Base-by-base conservation (phyloP, 140 eudicot species). In the Ambrosia hybrid region DNA sequence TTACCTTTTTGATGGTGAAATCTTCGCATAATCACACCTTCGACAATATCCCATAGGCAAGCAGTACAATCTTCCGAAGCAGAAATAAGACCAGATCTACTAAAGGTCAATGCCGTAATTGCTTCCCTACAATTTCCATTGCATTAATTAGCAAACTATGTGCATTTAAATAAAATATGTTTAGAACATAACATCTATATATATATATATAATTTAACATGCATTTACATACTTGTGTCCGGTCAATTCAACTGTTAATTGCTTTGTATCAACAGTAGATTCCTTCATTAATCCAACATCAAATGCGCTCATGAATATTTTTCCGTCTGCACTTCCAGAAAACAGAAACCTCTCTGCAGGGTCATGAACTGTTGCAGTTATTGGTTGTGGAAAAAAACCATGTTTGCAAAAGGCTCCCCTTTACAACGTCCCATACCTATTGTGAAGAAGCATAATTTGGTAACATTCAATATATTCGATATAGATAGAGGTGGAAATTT, bases 271-370 rank as follows among this genome's bases (percentile, higher is more conserved):
- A 52, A 49, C 43, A 57, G 21, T 55, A 72, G 64, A 45, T 38
- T 83, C 77, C 61, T 60, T 69, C 66, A 82, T 66, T 36, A 79
- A 39, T 68, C 87, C 82, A 68, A 57, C 45, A 65, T 83, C 85
- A 72, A 83, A 71, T 3, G 80, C 45, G 57, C 33, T 83, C 77
- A 80, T 61, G 38, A 79, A 80, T 61, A 83, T 79, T 73, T 80
- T 79, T 72, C 85, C 87, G 79, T 83, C 82, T 48, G 84, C 85
- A 83, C 77, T 72, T 73, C 87, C 87, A 49, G 77, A 80, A 33
- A 76, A 76, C 62, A 83, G 55, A 56, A 71, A 75, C 65, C 72
- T 80, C 82, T 80, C 82, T 48, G 70, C 77, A 72, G 80, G 87
- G 62, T 83, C 87, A 12, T 79, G 80, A 55, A 80, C 75, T 17